A percentile compares a stretch with the other conserved stretches of the same genome.
Conservation (phyloP, 2,329 filamentous ascomycete species). For the Corynespora cassiicola region DNA sequence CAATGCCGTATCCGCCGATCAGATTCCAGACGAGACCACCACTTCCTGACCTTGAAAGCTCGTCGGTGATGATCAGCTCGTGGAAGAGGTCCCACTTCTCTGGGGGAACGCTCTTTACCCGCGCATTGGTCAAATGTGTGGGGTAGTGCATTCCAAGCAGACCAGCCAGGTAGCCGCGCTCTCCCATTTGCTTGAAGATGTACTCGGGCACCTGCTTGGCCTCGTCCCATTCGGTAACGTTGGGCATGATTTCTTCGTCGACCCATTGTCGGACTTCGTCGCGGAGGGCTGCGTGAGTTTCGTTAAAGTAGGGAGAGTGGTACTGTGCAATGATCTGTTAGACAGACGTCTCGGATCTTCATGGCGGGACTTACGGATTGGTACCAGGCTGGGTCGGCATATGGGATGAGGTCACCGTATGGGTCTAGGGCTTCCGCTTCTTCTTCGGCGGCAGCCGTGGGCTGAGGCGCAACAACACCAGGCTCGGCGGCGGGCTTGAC, state of each 20-base stretch:
- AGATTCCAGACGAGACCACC: slow-evolving; percentile 98
- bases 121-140: slow-evolving; percentile 72
- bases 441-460: slow-evolving; percentile 52
- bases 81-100: slow-evolving; percentile 99
- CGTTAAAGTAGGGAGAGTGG: slow-evolving; percentile 95
- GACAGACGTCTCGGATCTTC: not conserved
- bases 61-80: slow-evolving; percentile 93
- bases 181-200: slow-evolving; percentile 96
- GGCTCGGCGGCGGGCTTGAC: slow-evolving; percentile 67
- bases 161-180: slow-evolving; percentile 90
- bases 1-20: slow-evolving; percentile 95
- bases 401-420: slow-evolving; percentile 87
- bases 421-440: slow-evolving; percentile 79
- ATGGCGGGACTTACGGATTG: slow-evolving; percentile 73
- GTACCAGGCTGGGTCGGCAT: slow-evolving; percentile 93
- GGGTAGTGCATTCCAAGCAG: slow-evolving; percentile 86
- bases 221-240: slow-evolving; percentile 97
- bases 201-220: slow-evolving; percentile 84
- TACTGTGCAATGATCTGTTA: slow-evolving; percentile 65
- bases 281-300: slow-evolving; percentile 88
- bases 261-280: slow-evolving; percentile 93
- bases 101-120: slow-evolving; percentile 77
- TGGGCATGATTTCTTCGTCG: slow-evolving; percentile 84
- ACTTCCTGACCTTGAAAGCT: slow-evolving; percentile 85
- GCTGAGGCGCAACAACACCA: slow-evolving; percentile 54